Conservation (phyloP, 805 yeast genomes). For the Clavispora santaluciae region DNA sequence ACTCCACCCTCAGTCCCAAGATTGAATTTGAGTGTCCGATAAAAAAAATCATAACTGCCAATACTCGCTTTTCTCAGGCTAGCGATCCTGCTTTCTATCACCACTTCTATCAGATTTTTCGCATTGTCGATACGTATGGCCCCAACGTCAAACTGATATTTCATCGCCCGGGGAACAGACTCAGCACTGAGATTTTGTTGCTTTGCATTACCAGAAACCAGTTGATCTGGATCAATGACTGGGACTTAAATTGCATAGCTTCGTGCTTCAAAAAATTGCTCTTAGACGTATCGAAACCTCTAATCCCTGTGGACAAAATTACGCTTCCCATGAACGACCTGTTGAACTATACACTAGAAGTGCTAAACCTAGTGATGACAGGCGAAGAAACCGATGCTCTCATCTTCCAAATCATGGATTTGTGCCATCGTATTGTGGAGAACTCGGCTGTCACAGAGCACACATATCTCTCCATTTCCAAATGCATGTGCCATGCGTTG, state of each 20-base stretch:
- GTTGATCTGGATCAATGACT: constrained; percentile 48
- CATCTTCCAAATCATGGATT: constrained; percentile 42
- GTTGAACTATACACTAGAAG: constrained; percentile 35
- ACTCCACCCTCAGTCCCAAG: constrained; percentile 17
- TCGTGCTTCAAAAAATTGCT: constrained; percentile 44
- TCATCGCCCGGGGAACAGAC: constrained; percentile 53
- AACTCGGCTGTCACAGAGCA: constrained; percentile 16
- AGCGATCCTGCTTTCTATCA: constrained; percentile 24
- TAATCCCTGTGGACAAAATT: constrained; percentile 48
- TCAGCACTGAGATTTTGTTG: constrained; percentile 40
- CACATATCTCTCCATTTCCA: constrained; percentile 35
- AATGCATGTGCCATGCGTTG: constrained; percentile 49
- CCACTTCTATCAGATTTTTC: constrained; percentile 49
- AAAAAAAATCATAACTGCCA: constrained; percentile 18
- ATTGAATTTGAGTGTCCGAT: constrained; percentile 10
- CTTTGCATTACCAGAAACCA: constrained; percentile 53
- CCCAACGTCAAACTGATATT: constrained; percentile 43
- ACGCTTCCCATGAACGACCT: constrained; percentile 51
- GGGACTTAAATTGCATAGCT: constrained; percentile 51
- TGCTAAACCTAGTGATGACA: constrained; percentile 30
- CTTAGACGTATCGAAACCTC: constrained; percentile 47
- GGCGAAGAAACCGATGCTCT: constrained; percentile 20
- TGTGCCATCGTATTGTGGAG: constrained; percentile 33
- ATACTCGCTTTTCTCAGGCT: constrained; percentile 15
- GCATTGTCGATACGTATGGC: constrained; percentile 43